phyloP scores from a whole-genome alignment of 495 filamentous ascomycete genomes.

The Viridothelium virens region DNA sequence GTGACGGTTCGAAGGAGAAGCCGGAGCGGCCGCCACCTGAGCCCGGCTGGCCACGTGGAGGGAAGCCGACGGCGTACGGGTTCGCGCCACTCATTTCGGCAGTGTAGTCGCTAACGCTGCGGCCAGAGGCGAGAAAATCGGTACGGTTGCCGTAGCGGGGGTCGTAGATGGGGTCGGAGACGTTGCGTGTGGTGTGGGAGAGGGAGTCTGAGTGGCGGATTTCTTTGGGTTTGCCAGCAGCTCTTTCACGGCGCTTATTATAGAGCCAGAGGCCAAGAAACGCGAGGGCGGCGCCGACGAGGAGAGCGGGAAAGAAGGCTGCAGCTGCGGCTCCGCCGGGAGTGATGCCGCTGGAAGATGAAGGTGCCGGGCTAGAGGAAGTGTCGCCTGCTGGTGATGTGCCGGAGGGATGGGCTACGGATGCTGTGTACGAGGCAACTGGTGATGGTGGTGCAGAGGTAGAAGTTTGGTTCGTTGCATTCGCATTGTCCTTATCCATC shows the following conservation, averaged over 20 bases:
- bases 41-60: too few species aligned
- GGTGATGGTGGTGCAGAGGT: background rate
- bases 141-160: constrained; percentile 44
- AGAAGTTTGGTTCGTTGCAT: constrained; percentile 10
- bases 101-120: constrained; percentile 28
- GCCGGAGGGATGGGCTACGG: constrained; percentile 16
- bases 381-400: constrained; percentile 28
- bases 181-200: constrained; percentile 37
- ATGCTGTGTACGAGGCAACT: background rate
- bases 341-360: constrained; percentile 30
- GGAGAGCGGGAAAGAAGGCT: constrained; percentile 57
- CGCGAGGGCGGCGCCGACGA: constrained; percentile 45
- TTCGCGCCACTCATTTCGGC: constrained; percentile 12
- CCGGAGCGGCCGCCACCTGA: constrained; percentile 13
- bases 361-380: constrained; percentile 28
- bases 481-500: constrained; percentile 8
- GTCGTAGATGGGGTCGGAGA: constrained; percentile 50
- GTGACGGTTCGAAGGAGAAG: constrained; percentile 1
- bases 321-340: constrained; percentile 46
- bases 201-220: constrained; percentile 37
- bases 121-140: constrained; percentile 43
- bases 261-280: constrained; percentile 42
- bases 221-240: constrained; percentile 19
- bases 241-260: constrained; percentile 26
- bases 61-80: constrained; percentile 13